Percentiles rank a stretch among this genome's conserved stretches.
Conservation (phyloP, 495 filamentous ascomycete species). For the Penicillium mononematosum region DNA sequence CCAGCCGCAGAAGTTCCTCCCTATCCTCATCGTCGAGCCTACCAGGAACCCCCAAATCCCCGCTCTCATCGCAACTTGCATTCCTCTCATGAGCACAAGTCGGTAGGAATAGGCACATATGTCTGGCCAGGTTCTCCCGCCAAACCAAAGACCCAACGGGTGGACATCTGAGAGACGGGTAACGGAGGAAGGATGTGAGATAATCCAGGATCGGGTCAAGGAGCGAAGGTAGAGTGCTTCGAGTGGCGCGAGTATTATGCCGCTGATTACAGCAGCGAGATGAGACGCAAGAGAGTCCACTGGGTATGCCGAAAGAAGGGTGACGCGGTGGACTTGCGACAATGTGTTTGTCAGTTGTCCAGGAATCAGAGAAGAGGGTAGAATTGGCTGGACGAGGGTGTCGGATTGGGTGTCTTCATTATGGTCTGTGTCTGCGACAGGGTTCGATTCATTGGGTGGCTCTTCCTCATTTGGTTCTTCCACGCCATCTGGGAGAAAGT, state of each 20-base stretch:
- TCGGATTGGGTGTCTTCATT: slow-evolving; percentile 4
- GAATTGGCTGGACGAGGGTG: neutral
- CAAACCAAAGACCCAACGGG: slow-evolving; percentile 40
- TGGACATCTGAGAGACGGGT: slow-evolving; percentile 33
- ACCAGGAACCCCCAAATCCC: slow-evolving; percentile 47
- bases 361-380: slow-evolving; percentile 18
- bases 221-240: slow-evolving; percentile 51
- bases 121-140: slow-evolving; percentile 40
- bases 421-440: slow-evolving; percentile 7
- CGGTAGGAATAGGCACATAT: slow-evolving; percentile 43
- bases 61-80: slow-evolving; percentile 46
- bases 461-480: slow-evolving; percentile 38
- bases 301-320: slow-evolving; percentile 49
- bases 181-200: slow-evolving; percentile 25
- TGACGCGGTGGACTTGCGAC: slow-evolving; percentile 41
- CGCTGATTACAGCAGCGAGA: slow-evolving; percentile 43
- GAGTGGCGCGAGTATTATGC: slow-evolving; percentile 46
- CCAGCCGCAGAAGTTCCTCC: slow-evolving; percentile 48
- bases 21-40: slow-evolving; percentile 44
- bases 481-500: slow-evolving; percentile 37
- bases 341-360: slow-evolving; percentile 10
- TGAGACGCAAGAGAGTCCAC: slow-evolving; percentile 47
- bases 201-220: slow-evolving; percentile 42
- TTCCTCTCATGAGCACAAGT: slow-evolving; percentile 44
- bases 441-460: slow-evolving; percentile 12